Evolutionary conservation across 225 moss, liverwort and hornwort genomes (phyloP).

Genomic region (Bryoerythrophyllum caledonicum): DNA sequence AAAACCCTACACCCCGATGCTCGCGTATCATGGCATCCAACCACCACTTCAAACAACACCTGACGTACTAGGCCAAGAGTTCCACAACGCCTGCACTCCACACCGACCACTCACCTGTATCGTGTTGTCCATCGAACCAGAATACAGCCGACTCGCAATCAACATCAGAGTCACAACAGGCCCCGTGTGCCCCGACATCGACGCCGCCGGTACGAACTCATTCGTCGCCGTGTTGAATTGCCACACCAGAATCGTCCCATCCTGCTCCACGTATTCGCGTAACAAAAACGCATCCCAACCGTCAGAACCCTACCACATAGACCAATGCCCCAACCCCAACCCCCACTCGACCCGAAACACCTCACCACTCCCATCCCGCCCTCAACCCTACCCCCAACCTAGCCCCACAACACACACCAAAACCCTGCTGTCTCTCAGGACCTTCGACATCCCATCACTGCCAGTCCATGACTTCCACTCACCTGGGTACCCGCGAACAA

Average conservation of each 20-base stretch:
- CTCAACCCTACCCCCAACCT: neutral
- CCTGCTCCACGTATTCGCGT: constrained; percentile 34
- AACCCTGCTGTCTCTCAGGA: neutral
- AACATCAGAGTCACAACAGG: constrained; percentile 72
- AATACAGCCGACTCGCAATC: constrained; percentile 70
- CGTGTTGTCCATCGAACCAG: constrained; percentile 85
- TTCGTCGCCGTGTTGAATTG: constrained; percentile 69
- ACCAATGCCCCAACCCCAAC: neutral
- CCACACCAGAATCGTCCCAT: constrained; percentile 90
- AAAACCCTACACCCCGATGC: no score
- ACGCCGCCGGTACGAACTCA: constrained; percentile 75
- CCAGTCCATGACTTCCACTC: neutral
- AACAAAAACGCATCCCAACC: neutral
- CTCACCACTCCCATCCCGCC: neutral
- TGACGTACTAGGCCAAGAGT: no score
- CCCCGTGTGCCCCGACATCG: constrained; percentile 74
- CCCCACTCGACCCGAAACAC: neutral
- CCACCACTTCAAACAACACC: neutral
- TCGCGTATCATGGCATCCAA: neutral
- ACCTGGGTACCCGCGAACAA: constrained; percentile 93
- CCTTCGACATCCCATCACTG: neutral
- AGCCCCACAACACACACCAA: neutral
- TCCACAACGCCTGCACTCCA: neutral
- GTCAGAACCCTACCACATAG: neutral
- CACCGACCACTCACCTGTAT: constrained; percentile 57